A percentile compares a stretch with the other conserved stretches of the same genome.
phyloP scores from a whole-genome alignment of 768 basidiomycete genomes.

The Macrolepiota albuminosa region DNA sequence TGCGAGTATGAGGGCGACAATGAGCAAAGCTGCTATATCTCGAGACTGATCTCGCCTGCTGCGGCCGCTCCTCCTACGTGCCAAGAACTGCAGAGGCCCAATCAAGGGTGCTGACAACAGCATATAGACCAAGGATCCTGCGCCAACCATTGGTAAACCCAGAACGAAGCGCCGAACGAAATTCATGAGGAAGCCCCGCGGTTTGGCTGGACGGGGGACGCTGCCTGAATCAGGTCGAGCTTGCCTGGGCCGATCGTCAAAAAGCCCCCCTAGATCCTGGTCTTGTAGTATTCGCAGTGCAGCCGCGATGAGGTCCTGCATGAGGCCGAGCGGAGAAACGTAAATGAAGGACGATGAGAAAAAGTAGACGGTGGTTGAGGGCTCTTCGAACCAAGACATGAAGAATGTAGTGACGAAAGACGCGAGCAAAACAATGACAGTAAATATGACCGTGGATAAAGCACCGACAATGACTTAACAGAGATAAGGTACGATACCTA shows the following conservation, averaged over 20 bases:
- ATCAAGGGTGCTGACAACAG: constrained; percentile 58
- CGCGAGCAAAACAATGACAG: constrained; percentile 57
- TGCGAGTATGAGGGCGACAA: constrained; percentile 53
- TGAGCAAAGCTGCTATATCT: constrained; percentile 63
- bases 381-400: constrained; percentile 57
- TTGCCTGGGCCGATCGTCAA: constrained; percentile 26
- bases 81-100: constrained; percentile 66
- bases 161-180: constrained; percentile 70
- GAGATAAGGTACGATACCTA: constrained; percentile 2
- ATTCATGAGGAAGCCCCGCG: constrained; percentile 40
- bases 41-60: constrained; percentile 51
- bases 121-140: constrained; percentile 71
- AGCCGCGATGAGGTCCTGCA: constrained; percentile 56
- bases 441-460: constrained; percentile 59
- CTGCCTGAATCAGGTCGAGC: constrained; percentile 5
- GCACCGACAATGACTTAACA: constrained; percentile 57
- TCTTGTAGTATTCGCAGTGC: constrained; percentile 60
- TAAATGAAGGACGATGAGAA: constrained; percentile 37
- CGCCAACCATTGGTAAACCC: constrained; percentile 75
- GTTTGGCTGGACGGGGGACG: constrained; percentile 16
- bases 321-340: constrained; percentile 53
- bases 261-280: constrained; percentile 38
- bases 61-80: constrained; percentile 54
- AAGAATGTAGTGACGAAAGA: constrained; percentile 69
- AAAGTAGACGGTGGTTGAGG: constrained; percentile 30